Evolutionary conservation across 495 filamentous ascomycete genomes (phyloP).

Genomic region (Tuber magnatum): DNA sequence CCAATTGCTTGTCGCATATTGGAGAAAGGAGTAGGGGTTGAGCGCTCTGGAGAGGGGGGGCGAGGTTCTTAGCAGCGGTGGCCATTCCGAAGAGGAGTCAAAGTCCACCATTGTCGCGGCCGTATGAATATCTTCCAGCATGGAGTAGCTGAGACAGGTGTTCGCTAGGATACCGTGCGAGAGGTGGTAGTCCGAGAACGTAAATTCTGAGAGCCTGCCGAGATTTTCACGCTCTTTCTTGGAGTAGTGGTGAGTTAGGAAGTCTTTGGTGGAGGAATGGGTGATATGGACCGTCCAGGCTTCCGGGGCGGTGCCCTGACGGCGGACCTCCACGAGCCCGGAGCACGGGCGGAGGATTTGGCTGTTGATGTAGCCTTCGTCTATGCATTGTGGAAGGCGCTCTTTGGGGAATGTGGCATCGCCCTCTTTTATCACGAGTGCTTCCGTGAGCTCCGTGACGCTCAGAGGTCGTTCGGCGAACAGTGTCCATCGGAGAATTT

Average conservation of each 20-base stretch:
- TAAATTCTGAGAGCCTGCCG: neutral
- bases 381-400: constrained; percentile 1
- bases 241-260: constrained; percentile 9
- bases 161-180: neutral
- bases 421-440: constrained; percentile 21
- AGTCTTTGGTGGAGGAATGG: constrained; percentile 39
- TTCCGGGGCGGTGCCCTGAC: neutral
- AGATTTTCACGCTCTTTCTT: neutral
- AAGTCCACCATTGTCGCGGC: neutral
- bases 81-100: neutral
- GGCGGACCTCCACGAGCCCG: constrained; percentile 7
- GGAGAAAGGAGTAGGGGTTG: neutral
- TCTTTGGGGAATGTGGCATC: constrained; percentile 11
- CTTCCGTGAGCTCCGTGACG: constrained; percentile 37
- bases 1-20: neutral
- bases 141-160: constrained; percentile 3
- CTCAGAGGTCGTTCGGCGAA: constrained; percentile 39
- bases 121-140: neutral
- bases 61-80: neutral
- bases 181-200: neutral
- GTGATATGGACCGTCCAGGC: constrained; percentile 34
- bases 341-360: constrained; percentile 7
- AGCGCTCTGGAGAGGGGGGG: neutral
- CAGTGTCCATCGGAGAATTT: constrained; percentile 38
- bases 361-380: neutral